Conservation (phyloP, 768 basidiomycete genomes). For the Hypholoma sublateritium region DNA sequence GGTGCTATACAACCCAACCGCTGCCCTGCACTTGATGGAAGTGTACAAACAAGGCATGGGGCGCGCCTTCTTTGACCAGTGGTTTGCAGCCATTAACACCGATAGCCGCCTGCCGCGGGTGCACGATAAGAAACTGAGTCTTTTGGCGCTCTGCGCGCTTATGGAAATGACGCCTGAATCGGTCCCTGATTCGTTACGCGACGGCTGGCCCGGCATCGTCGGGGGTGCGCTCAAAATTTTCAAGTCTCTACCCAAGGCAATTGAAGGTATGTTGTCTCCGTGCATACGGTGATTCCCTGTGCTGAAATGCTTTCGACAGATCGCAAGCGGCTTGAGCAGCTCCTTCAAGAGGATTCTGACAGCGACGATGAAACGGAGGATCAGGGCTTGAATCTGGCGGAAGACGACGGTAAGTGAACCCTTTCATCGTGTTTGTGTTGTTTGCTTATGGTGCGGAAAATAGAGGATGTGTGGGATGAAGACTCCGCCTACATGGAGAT, state of each 20-base stretch:
- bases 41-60: conserved; percentile 54
- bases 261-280: conserved; percentile 48
- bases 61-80: conserved; percentile 78
- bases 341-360: conserved; percentile 36
- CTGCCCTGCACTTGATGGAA: conserved; percentile 77
- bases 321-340: conserved; percentile 61
- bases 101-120: conserved; percentile 71
- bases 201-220: conserved; percentile 78
- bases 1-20: conserved; percentile 80
- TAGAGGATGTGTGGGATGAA: conserved; percentile 89
- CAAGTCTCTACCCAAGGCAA: conserved; percentile 74
- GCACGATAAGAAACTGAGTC: conserved; percentile 86
- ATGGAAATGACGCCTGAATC: conserved; percentile 63
- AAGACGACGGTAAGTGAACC: conserved; percentile 55
- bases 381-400: conserved; percentile 58
- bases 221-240: conserved; percentile 71
- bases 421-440: background rate
- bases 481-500: conserved; percentile 87
- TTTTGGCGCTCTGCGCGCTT: conserved; percentile 73
- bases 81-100: conserved; percentile 75
- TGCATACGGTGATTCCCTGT: background rate
- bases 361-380: conserved; percentile 53
- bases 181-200: conserved; percentile 59
- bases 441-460: conserved; percentile 11
- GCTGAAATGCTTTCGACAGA: conserved; percentile 31